Base-by-base conservation (phyloP, 306 rosid genomes). In the Luffa aegyptiaca region DNA sequence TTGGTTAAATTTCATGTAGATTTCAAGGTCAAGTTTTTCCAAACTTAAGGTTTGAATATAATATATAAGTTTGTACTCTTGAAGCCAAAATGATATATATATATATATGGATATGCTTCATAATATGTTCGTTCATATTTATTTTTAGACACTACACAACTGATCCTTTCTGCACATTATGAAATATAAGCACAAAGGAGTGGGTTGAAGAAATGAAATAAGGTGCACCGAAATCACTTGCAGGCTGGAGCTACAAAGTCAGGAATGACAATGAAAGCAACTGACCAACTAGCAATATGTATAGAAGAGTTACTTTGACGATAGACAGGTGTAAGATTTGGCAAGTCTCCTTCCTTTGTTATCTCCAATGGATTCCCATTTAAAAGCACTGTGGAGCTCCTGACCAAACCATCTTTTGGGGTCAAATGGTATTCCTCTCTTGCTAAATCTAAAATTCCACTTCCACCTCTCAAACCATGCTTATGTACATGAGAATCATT, bases 381-480 rank as follows among this genome's bases (percentile, higher is more conserved):
- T 12, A 90, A 88, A 86, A 88, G 46, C 90, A 92, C 76, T 66
- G 83, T 88, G 72, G 83, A 84, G 77, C 97, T 92, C 79, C 73
- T 75, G 26, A 86, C 83, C 82, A 84, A 14, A 26, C 82, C 85
- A 6, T 85, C 84, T 82, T 83, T 81, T 4, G 98, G 75, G 18
- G 96, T 88, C 86, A 90, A 82, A 79, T 85, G 92, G 78, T 91
- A 93, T 78, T 93, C 97, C 63, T 93, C 92, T 82, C 96, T 58
- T 1, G 11, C 36, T 5, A 4, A 10, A 45, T 45, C 48, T 12
- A 74, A 75, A 21, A 80, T 45, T 51, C 81, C 85, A 55, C 65
- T 77, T 78, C 93, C 91, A 78, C 83, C 88, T 66, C 3, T 26
- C 1, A 18, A 21, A 3, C 0, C 85, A 26, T 26, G 31, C 31